Conservation (phyloP, 2,329 filamentous ascomycete species). For the Aspergillus versicolor region DNA sequence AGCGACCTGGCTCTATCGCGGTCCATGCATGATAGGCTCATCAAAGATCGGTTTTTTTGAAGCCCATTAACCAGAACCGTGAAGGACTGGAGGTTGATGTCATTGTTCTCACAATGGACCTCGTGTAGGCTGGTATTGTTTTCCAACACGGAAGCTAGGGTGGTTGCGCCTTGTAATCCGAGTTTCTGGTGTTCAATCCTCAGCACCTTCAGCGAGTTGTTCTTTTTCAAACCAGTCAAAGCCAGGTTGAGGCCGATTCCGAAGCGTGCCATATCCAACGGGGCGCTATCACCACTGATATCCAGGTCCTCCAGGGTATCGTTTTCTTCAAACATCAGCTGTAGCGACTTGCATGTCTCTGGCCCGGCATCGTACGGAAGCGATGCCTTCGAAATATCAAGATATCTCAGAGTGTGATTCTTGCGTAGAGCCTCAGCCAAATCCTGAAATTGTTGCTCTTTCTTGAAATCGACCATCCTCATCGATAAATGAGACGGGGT, state of each 20-base stretch:
- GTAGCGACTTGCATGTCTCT: slow-evolving; percentile 64
- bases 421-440: slow-evolving; percentile 61
- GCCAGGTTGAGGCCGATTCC: slow-evolving; percentile 68
- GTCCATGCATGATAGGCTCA: slow-evolving; percentile 63
- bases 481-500: slow-evolving; percentile 66
- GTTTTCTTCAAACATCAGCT: slow-evolving; percentile 66
- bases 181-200: slow-evolving; percentile 68
- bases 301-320: slow-evolving; percentile 65
- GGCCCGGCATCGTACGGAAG: slow-evolving; percentile 67
- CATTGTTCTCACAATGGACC: slow-evolving; percentile 70
- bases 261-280: slow-evolving; percentile 68
- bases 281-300: slow-evolving; percentile 69
- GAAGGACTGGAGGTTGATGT: slow-evolving; percentile 68
- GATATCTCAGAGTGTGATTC: slow-evolving; percentile 62
- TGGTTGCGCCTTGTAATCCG: slow-evolving; percentile 67
- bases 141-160: slow-evolving; percentile 66
- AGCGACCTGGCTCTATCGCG: slow-evolving; percentile 62
- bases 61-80: slow-evolving; percentile 68
- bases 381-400: slow-evolving; percentile 70
- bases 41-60: slow-evolving; percentile 62
- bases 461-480: slow-evolving; percentile 67
- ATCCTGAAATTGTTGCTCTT: slow-evolving; percentile 63
- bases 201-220: slow-evolving; percentile 61
- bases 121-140: slow-evolving; percentile 63
- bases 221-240: slow-evolving; percentile 63